Evolutionary conservation across 1,284 basidiomycete genomes (phyloP), one percentile per base, ranked within the genome.

Genomic region (Singerocomus inundabilis): DNA sequence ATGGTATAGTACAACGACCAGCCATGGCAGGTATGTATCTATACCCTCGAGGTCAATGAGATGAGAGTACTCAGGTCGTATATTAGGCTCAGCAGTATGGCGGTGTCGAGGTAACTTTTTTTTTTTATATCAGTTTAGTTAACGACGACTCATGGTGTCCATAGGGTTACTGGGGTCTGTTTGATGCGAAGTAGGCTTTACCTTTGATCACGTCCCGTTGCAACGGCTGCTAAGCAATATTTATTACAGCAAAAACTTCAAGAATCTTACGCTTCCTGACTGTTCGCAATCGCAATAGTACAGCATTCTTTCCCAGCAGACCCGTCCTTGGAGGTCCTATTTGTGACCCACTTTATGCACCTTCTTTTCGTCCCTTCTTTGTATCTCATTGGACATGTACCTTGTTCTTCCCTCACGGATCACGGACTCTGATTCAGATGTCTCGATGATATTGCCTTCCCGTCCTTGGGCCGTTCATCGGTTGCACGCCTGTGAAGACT

Each of bases 81-180:
- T 62, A 32, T 32, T 30, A 60, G 57, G 57, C 33, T 30, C 72
- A 69, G 74, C 79, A 62, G 57, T 63, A 18, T 65, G 93, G 94
- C 52, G 93, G 93, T 54, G 93, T 98, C 39, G 94, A 97, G 75
- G 84, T 78, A 52, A 68, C 55, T 80, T 76, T 50, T 72, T 44
- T 32, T 34, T 32, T 2, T n/a, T n/a, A 1, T 37, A 8, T 43
- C 46, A 32, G 13, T 50, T 46, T 55, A n/a, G 38, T 50, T 47
- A 18, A 12, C 43, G 49, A 41, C 16, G 5, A 34, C 53, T 60
- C 12, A 9, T 40, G 24, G 3, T 30, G 34, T 58, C 44, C 57
- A 52, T 54, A 62, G 71, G 76, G 72, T 49, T 80, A 73, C 61
- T 81, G 80, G 85, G 85, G 85, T 44, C 54, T 88, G 38, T 88